These are phyloP conservation scores for Cercospora zeina DNA, from an alignment of 2,329 filamentous ascomycete species.

Conservation along the genomic window DNA sequence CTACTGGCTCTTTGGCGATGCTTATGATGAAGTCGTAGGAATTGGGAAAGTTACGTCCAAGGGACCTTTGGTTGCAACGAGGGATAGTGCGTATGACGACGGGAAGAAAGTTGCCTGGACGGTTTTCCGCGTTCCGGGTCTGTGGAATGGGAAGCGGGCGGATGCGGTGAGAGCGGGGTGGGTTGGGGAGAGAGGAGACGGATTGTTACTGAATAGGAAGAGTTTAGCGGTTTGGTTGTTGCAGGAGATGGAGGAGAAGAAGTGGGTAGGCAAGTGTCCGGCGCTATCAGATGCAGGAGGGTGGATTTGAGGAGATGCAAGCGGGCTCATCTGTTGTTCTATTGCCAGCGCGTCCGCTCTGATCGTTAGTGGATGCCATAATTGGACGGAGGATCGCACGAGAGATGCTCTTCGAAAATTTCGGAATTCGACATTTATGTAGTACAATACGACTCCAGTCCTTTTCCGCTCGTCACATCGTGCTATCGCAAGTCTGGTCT, in stretches of 20 bases:
- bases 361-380: neutral
- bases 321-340: no score
- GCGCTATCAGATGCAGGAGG: conserved; percentile 27
- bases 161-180: conserved; percentile 25
- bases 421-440: neutral
- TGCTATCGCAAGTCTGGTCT: conserved; percentile 26
- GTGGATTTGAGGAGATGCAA: conserved; percentile 22
- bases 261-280: conserved; percentile 30
- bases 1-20: conserved; percentile 17
- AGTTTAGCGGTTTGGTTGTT: conserved; percentile 32
- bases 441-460: neutral
- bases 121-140: conserved; percentile 27
- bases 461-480: neutral
- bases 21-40: conserved; percentile 27
- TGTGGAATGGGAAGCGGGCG: conserved; percentile 24
- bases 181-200: conserved; percentile 23
- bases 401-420: neutral
- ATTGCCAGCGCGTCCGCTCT: neutral
- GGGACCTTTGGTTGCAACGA: neutral
- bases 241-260: conserved; percentile 30
- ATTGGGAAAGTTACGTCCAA: conserved; percentile 23
- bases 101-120: conserved; percentile 26
- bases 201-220: conserved; percentile 27
- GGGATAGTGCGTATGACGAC: neutral
- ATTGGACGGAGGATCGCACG: neutral